Base-by-base conservation (phyloP, 768 basidiomycete genomes). In the Cubamyces sp. region DNA sequence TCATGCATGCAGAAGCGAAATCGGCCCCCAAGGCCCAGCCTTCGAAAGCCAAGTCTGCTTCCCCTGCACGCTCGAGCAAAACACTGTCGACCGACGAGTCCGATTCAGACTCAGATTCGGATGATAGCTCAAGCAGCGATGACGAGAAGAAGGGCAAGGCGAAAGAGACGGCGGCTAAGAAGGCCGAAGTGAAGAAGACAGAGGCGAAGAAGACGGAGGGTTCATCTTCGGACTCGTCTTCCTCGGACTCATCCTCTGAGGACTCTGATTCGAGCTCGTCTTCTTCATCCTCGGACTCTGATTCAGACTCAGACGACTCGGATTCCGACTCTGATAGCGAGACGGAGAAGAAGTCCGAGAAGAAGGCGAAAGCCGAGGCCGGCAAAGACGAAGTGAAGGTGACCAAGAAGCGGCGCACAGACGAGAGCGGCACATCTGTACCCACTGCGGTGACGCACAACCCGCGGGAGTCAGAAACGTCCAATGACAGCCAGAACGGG, bases 361-460 rank as follows among this genome's bases (percentile, higher is more conserved):
- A 55, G 46, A 71, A 75, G 60, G 47, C 69, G 16, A 64, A 57
- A 15, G 57, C 65, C 25, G 69, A 63, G 46, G 66, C 62, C 25
- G 65, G 63, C 11, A 69, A 73, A 21, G 65, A 59, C 7, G 54
- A 57, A 0, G 54, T 41, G 7, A 79, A 74, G 54, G 76, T 79
- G 14, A 78, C 80, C 0, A 91, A 92, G 73, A 91, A 85, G 70
- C 85, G 85, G 40, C 82, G 82, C 52, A 84, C 78, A 0, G 77
- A 80, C n/a, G 79, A 78, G 57, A 77, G 72, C 51, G 85, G 86
- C 18, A 72, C 78, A 39, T 80, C 84, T 9, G 77, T 84, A 3
- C 66, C 78, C 1, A 86, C 82, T 3, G 76, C 80, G 9, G 64
- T 57, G 18, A 11, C 34, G 16, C 55, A 50, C 25, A 54, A 43